phyloP scores from a whole-genome alignment of 2,329 filamentous ascomycete genomes.

The Fusarium virguliforme region DNA sequence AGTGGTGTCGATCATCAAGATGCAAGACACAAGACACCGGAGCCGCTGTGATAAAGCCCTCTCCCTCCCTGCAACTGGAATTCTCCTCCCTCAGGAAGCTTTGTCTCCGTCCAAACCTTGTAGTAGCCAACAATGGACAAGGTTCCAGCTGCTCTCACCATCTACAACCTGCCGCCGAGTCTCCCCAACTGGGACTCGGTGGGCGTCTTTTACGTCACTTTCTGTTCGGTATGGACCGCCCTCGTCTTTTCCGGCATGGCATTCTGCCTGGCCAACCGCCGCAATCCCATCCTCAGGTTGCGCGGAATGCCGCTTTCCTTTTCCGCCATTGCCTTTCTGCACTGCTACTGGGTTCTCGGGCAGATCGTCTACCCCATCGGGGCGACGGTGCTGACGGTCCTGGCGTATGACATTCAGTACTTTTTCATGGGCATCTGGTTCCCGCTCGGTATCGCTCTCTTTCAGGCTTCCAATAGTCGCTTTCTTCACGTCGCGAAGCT shows the following conservation, averaged over 20 bases:
- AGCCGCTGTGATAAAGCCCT: background rate
- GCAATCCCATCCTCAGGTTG: conserved; percentile 58
- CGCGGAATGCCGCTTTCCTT: conserved; percentile 61
- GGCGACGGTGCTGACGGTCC: conserved; percentile 61
- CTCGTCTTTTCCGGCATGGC: conserved; percentile 54
- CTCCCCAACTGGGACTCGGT: conserved; percentile 18
- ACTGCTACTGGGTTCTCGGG: conserved; percentile 60
- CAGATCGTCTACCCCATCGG: conserved; percentile 59
- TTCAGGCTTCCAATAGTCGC: conserved; percentile 75
- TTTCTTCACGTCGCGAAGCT: conserved; percentile 71
- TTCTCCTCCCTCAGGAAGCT: background rate
- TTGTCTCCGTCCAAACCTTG: conserved; percentile 4
- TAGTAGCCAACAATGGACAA: conserved; percentile 13
- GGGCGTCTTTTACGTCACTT: conserved; percentile 23
- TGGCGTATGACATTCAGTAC: conserved; percentile 62
- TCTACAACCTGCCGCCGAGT: conserved; percentile 23
- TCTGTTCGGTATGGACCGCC: conserved; percentile 24
- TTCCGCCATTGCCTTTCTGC: conserved; percentile 58
- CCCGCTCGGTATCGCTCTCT: conserved; percentile 75
- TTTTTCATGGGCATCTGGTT: conserved; percentile 78
- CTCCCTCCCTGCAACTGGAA: conserved; percentile 1
- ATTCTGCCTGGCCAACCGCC: conserved; percentile 57
- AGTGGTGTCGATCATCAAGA: conserved; percentile 12
- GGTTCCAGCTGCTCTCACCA: conserved; percentile 3
- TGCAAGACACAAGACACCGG: background rate